phyloP scores from a whole-genome alignment of 2,329 filamentous ascomycete species.

The Pestalotiopsis sp. region DNA sequence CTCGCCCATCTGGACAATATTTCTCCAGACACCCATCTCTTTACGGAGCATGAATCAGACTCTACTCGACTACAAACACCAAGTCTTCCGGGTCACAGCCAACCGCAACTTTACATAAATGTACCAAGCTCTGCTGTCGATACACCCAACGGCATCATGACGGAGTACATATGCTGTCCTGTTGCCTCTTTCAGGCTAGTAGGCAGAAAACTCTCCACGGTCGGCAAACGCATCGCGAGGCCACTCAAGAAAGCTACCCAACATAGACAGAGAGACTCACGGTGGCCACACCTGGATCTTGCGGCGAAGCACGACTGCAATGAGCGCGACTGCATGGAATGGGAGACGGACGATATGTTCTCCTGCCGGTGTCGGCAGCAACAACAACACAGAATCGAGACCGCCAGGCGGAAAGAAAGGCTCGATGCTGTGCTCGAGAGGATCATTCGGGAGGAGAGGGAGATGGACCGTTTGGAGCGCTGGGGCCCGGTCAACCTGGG shows the following conservation, averaged over 20 bases:
- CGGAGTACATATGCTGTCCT: not conserved
- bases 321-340: not conserved
- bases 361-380: too few relatives aligned
- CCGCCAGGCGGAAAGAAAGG: not conserved
- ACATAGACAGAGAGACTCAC: not conserved
- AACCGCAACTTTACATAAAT: not conserved
- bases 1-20: too few relatives aligned
- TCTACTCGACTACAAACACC: not conserved
- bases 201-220: not conserved
- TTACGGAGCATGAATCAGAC: not conserved
- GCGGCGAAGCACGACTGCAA: not conserved
- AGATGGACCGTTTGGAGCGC: not conserved
- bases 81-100: not conserved
- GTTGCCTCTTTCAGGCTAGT: not conserved
- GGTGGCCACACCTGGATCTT: not conserved
- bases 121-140: not conserved
- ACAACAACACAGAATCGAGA: not conserved
- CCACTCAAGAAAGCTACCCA: not conserved
- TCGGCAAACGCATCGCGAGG: not conserved
- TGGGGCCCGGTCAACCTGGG: not conserved
- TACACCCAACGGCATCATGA: not conserved
- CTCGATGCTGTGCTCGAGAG: not conserved
- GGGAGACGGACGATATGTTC: not conserved
- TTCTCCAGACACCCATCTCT: not conserved
- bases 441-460: not conserved